These are phyloP conservation scores for Gossypium rotundifolium DNA, from an alignment of 345 rosid species.

Conservation along the genomic window DNA sequence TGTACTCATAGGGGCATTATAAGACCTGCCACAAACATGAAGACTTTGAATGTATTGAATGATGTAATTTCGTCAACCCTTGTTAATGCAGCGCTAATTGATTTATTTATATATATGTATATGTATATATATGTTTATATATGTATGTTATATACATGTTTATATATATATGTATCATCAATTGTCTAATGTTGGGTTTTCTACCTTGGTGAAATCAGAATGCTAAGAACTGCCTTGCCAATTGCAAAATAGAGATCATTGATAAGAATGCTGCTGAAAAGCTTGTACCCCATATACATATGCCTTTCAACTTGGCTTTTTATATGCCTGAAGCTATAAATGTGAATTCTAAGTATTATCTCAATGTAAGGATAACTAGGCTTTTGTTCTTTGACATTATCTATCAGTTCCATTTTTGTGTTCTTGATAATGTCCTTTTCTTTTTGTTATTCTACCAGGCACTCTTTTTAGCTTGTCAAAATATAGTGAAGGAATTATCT, in stretches of 20 bases:
- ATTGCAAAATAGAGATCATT: constrained; percentile 64
- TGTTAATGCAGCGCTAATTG: constrained; percentile 11
- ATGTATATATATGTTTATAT: not conserved
- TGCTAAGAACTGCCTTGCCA: constrained; percentile 65
- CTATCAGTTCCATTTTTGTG: not conserved
- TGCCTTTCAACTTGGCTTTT: constrained; percentile 65
- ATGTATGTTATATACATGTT: not conserved
- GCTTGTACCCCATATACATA: constrained; percentile 51
- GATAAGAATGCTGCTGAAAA: constrained; percentile 47
- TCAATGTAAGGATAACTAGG: constrained; percentile 38
- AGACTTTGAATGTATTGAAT: constrained; percentile 46
- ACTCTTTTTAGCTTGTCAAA: constrained; percentile 74
- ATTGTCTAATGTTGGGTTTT: constrained; percentile 5
- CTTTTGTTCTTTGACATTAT: not conserved
- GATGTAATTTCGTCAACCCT: constrained; percentile 41
- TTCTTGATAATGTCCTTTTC: not conserved
- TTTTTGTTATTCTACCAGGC: constrained; percentile 41
- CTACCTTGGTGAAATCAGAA: constrained; percentile 49
- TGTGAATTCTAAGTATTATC: constrained; percentile 65
- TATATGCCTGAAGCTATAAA: constrained; percentile 83
- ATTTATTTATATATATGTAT: not conserved
- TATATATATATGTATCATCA: not conserved
- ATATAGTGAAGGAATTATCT: constrained; percentile 40
- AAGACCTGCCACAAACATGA: constrained; percentile 73
- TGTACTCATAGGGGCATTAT: constrained; percentile 64